These are phyloP conservation scores for Gonapodya prolifera DNA, from an alignment of 192 early-diverging fungal genomes.

Conservation along the genomic window DNA sequence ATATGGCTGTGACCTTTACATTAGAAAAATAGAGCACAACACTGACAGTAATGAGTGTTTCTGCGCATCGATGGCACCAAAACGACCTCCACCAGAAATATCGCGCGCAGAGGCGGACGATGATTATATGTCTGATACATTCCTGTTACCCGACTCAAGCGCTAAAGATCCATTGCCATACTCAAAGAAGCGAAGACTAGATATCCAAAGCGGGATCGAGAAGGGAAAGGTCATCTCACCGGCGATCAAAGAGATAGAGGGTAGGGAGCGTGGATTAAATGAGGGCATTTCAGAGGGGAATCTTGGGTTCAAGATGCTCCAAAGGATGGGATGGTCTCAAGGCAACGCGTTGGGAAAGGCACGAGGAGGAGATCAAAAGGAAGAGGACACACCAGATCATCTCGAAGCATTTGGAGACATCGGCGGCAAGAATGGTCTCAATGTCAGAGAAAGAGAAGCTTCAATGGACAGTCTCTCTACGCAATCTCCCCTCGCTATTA, in stretches of 20 bases:
- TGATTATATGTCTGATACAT: neutral
- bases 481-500: neutral
- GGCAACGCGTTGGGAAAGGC: neutral
- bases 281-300: neutral
- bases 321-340: neutral
- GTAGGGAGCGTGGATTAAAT: neutral
- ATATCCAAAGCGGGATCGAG: neutral
- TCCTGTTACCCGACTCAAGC: neutral
- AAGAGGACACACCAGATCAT: neutral
- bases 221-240: neutral
- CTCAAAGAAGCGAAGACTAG: neutral
- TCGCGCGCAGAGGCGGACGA: neutral
- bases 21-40: too few species aligned
- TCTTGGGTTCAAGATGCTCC: neutral
- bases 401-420: neutral
- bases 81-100: neutral
- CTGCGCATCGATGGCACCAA: neutral
- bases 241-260: neutral
- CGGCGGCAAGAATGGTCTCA: neutral
- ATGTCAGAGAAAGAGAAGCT: neutral
- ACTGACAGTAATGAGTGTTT: too few species aligned
- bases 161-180: neutral
- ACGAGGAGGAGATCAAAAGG: neutral
- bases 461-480: neutral
- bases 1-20: constrained; percentile 21